Conservation (phyloP, 164 flowering plant genomes). For the Tetracentron sinense region DNA sequence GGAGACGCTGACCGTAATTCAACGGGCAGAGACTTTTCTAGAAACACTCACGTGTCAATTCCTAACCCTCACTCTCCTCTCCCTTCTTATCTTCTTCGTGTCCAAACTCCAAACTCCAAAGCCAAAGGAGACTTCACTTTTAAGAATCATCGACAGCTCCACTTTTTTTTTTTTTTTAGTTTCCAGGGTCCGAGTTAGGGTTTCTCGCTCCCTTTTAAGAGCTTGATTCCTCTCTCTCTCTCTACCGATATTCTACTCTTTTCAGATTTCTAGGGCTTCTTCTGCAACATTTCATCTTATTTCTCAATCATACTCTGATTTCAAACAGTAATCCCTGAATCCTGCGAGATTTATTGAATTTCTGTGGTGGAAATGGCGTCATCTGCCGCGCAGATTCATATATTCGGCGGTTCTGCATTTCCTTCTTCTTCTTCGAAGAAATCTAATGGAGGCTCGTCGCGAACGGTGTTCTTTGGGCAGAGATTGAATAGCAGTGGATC, state of each 20-base stretch:
- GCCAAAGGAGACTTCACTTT: not conserved
- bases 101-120: not conserved
- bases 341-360: not conserved
- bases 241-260: not conserved
- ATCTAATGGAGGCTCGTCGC: constrained; percentile 4
- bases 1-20: not conserved
- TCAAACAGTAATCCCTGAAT: not conserved
- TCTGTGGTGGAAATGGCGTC: constrained; percentile 54
- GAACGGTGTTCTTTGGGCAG: constrained; percentile 35
- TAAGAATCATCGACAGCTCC: not conserved
- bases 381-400: constrained; percentile 45
- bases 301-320: not conserved
- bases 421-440: constrained; percentile 16
- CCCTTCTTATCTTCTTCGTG: not conserved
- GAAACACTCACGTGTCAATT: constrained; percentile 21
- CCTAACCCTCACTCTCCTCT: constrained; percentile 21
- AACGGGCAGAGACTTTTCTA: constrained; percentile 11
- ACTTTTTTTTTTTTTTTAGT: not conserved
- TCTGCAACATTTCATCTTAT: too few species aligned
- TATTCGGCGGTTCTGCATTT: constrained; percentile 26
- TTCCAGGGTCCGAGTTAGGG: not conserved
- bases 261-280: not conserved
- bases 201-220: not conserved
- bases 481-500: constrained; percentile 8
- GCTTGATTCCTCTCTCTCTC: not conserved